These are phyloP conservation scores for Xylogone sp. DNA, from an alignment of 2,329 filamentous ascomycete genomes.

Conservation along the genomic window DNA sequence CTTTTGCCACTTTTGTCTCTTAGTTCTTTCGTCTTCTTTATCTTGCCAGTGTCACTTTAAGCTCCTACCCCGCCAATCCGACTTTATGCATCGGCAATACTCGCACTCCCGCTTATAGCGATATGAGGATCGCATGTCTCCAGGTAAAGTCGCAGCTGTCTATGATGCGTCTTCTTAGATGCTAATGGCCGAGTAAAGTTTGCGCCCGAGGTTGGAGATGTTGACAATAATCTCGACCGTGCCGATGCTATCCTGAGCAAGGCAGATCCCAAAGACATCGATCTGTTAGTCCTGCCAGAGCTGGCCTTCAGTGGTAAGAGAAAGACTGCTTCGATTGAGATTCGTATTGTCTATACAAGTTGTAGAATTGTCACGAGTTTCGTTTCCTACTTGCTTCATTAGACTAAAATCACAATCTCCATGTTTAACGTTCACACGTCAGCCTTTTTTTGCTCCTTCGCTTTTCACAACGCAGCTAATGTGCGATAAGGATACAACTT, in stretches of 20 bases:
- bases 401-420: no score
- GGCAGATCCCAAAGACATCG: constrained; percentile 51
- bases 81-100: background rate
- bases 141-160: constrained; percentile 5
- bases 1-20: no score
- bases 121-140: constrained; percentile 16
- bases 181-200: background rate
- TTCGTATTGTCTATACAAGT: constrained; percentile 1
- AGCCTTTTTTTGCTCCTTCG: background rate
- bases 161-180: background rate
- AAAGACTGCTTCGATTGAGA: background rate
- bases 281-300: constrained; percentile 72
- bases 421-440: no score
- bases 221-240: constrained; percentile 65
- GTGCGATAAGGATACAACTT: constrained; percentile 68
- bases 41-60: background rate
- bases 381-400: background rate
- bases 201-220: constrained; percentile 54
- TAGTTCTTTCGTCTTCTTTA: background rate
- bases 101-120: background rate
- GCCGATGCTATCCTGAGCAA: constrained; percentile 60
- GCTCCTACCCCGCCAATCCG: background rate
- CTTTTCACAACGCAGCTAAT: background rate
- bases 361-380: background rate
- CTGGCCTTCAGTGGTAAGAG: constrained; percentile 66